phyloP scores from a whole-genome alignment of 176 grass and related monocot genomes.

The Triticum monococcum region DNA sequence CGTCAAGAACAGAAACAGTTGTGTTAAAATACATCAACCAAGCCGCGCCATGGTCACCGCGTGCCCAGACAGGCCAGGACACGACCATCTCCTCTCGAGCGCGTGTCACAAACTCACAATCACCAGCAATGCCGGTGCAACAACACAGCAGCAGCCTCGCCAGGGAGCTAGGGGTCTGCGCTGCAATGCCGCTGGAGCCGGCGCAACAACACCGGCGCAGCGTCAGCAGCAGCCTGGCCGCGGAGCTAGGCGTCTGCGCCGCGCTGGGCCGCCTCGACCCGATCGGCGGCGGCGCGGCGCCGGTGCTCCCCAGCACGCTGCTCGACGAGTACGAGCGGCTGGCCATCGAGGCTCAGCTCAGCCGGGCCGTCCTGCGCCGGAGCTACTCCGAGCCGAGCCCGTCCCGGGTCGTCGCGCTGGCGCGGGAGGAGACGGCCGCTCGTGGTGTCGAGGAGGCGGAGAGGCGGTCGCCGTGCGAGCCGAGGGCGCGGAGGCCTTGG shows the following conservation, averaged over 20 bases:
- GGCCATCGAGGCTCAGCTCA: slow-evolving; percentile 50
- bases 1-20: slow-evolving; percentile 32
- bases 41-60: neutral
- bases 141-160: neutral
- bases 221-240: neutral
- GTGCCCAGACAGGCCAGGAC: neutral
- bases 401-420: neutral
- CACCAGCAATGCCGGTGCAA: neutral
- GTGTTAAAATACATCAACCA: slow-evolving; percentile 14
- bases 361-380: slow-evolving; percentile 42
- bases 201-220: too few relatives aligned
- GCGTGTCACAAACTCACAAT: neutral
- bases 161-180: neutral
- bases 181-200: too few relatives aligned
- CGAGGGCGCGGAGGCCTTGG: neutral
- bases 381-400: slow-evolving; percentile 58
- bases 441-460: neutral
- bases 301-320: slow-evolving; percentile 18
- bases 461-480: neutral
- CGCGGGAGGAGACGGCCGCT: neutral
- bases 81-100: neutral
- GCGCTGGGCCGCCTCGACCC: slow-evolving; percentile 37
- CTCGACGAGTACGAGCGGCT: slow-evolving; percentile 58
- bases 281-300: neutral
- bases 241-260: neutral